Evolutionary conservation across 345 rosid species (phyloP), one percentile per base, ranked within the genome.

Genomic region (Odontarrhena argentea): DNA sequence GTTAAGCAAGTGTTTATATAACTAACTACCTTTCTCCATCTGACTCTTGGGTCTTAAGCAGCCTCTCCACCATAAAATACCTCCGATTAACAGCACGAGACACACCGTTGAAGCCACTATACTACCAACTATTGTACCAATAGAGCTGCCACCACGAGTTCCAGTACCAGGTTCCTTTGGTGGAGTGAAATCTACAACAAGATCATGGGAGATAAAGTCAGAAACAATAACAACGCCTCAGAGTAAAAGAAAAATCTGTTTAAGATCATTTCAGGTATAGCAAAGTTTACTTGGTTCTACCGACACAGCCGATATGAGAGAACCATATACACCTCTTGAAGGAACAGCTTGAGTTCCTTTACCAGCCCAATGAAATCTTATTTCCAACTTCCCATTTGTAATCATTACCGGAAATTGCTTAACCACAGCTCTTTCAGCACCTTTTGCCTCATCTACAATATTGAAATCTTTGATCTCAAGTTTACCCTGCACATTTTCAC

Each of bases 291-390:
- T 40, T 47, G 84, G 78, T 32, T 47, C 62, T 11, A 77, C 78
- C 1, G 84, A 69, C 14, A 88, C 71, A 43, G 84, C 96, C n/a
- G 88, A 83, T 62, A 88, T 78, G 49, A 88, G 79, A 77, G 89
- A 57, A 49, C 91, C 95, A 55, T 85, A 82, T 14, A 75, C 78
- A 43, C 86, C 87, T 79, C 63, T 60, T 0, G 0, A 0, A 35
- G 88, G 96, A 8, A 83, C 40, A 15, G n/a, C 63, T 35, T 55
- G 57, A 11, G 92, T 86, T 61, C 96, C 96, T 70, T 70, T 86
- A 7, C 88, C 90, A 40, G 88, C 87, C 87, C 89, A 86, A 18
- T 76, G 65, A 0, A 88, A 73, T 32, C 83, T 85, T 37, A 86
- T 81, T 67, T 88, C 92, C 65, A 82, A 37, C 11, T 77, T 82